Evolutionary conservation across 495 filamentous ascomycete genomes (phyloP).

Genomic region (Penicillium subrubescens): DNA sequence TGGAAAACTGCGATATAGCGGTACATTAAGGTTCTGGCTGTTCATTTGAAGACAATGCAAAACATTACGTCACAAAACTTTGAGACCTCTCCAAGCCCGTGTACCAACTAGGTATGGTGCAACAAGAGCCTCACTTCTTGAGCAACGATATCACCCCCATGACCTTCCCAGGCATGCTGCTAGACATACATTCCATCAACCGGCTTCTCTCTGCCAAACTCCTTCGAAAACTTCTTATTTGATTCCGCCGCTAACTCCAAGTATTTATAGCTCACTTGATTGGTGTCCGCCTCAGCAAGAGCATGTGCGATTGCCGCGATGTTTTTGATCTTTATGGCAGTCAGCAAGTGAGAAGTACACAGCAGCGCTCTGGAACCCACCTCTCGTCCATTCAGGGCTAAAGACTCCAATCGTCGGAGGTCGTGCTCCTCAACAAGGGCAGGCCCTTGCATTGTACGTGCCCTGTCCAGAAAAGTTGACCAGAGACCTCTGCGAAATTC

Average conservation of each 20-base stretch:
- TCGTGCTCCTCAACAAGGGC: conserved; percentile 19
- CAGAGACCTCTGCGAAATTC: conserved; percentile 1
- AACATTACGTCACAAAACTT: too few species aligned
- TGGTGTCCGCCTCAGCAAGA: background rate
- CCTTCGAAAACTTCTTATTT: background rate
- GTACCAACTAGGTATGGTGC: too few species aligned
- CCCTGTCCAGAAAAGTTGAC: background rate
- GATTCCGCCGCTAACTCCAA: background rate
- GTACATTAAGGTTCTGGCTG: background rate
- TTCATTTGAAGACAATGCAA: too few species aligned
- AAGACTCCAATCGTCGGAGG: conserved; percentile 17
- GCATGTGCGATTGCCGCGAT: background rate
- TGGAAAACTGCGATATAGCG: background rate
- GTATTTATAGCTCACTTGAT: background rate
- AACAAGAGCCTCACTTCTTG: too few species aligned
- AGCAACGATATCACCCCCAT: too few species aligned
- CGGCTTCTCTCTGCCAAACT: background rate
- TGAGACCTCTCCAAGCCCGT: too few species aligned
- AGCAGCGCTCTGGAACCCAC: conserved; percentile 14
- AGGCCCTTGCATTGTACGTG: conserved; percentile 15
- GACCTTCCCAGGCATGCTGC: background rate
- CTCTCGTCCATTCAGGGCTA: conserved; percentile 30
- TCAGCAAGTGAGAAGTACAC: background rate
- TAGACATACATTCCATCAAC: background rate
- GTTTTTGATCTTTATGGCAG: conserved; percentile 4